Conservation (phyloP, 1,284 basidiomycete species). For the Microbotryum scabiosae region DNA sequence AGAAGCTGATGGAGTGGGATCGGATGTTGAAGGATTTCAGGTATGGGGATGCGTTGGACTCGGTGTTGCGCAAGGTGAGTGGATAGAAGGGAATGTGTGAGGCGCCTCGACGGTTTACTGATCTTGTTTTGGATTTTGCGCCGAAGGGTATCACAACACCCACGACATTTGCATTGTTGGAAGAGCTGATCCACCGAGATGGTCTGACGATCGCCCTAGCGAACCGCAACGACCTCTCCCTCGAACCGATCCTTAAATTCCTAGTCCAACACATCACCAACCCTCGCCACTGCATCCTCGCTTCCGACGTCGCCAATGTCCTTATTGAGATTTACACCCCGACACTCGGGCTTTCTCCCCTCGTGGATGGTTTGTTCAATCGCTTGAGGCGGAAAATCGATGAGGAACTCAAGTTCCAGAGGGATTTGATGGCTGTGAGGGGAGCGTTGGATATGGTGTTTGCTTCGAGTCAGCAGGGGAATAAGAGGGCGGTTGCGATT, state of each 20-base stretch:
- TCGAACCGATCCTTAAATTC: conserved; percentile 82
- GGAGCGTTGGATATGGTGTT: conserved; percentile 87
- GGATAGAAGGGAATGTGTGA: no score
- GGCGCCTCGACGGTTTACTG: neutral
- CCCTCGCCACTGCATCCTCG: conserved; percentile 81
- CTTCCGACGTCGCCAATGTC: conserved; percentile 69
- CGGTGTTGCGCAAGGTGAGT: conserved; percentile 70
- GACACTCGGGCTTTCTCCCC: conserved; percentile 83
- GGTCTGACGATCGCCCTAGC: conserved; percentile 76
- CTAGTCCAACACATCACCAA: conserved; percentile 79
- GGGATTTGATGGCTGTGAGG: conserved; percentile 70
- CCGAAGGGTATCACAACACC: conserved; percentile 64
- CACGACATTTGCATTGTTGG: conserved; percentile 81
- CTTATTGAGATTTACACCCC: conserved; percentile 87
- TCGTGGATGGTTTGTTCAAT: conserved; percentile 80
- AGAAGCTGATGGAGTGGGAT: conserved; percentile 79
- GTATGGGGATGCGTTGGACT: conserved; percentile 87
- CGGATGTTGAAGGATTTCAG: conserved; percentile 83
- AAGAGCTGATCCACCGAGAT: conserved; percentile 88
- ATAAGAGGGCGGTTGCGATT: no score
- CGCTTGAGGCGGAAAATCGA: conserved; percentile 73
- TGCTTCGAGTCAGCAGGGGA: conserved; percentile 10
- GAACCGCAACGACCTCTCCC: conserved; percentile 84
- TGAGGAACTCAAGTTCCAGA: conserved; percentile 83
- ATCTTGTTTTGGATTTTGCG: neutral